Evolutionary conservation across 768 basidiomycete species (phyloP), one percentile per base, ranked within the genome.

Genomic region (Lanmaoa pseudosensibilis): DNA sequence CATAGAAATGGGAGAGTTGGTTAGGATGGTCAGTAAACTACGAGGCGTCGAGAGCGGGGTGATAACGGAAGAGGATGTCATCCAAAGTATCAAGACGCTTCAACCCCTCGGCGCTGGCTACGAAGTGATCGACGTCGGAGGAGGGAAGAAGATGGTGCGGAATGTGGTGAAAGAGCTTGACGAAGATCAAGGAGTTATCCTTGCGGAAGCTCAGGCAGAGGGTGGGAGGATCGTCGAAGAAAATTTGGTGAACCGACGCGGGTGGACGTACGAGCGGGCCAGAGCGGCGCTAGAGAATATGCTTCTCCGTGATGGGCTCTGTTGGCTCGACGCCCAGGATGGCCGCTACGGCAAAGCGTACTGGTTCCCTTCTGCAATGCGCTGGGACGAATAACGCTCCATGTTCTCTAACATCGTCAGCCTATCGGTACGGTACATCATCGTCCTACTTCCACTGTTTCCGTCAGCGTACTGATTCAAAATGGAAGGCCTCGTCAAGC

Each of bases 301-400:
- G 86, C 80, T 95, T 15, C 78, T 92, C 58, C 80, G 88, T 27
- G 94, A 98, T 59, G 96, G 95, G 2, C 75, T 96, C 25, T 95
- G 92, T 56, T 99, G 97, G 97, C 68, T 98, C 32, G 97, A 99
- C 66, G 87, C 92, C 25, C 94, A 97, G 72, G 92, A 90, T 51
- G 83, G 85, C 61, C 69, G 68, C 16, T 77, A 74, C 32, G 84
- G 85, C 30, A 78, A 79, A 55, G 83, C 85, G 23, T 96, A 93
- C 69, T 98, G 94, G 94, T 79, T 96, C 12, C 88, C 89, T 1
- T 91, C 90, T 13, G 88, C 88, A 3, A 90, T 96, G 82, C 81
- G 81, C 55, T 97, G 92, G 92, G 88, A 91, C 56, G 75, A 82
- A 51, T 88, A 70, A 37, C 5, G 11, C 27, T 11, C 10, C 39